phyloP scores from a whole-genome alignment of 169 alveolate genomes.

The Plasmodium coatneyi region DNA sequence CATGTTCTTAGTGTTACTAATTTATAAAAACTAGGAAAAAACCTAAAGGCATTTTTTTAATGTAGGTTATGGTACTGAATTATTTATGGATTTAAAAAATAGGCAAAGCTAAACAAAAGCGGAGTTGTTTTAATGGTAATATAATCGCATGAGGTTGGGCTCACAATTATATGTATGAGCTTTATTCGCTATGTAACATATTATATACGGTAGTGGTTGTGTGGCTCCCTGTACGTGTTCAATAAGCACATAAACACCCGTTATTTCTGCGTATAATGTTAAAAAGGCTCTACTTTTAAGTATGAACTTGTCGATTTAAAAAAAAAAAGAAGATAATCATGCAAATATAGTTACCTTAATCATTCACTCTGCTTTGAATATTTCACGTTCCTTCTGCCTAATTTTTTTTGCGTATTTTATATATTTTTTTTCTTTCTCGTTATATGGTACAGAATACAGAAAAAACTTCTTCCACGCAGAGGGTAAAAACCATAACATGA shows the following conservation, averaged over 20 bases:
- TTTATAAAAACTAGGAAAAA: background rate
- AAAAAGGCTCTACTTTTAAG: background rate
- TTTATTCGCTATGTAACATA: background rate
- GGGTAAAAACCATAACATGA: background rate
- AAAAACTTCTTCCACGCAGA: background rate
- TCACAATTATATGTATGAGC: background rate
- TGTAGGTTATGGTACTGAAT: background rate
- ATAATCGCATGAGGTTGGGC: background rate
- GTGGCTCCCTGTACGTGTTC: background rate
- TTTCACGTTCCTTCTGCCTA: background rate
- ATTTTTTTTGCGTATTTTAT: background rate
- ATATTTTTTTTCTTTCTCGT: background rate
- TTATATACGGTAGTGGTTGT: background rate
- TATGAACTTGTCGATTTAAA: background rate
- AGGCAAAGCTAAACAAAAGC: background rate
- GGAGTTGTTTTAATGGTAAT: background rate
- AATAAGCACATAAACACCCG: background rate
- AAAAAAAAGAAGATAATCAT: background rate
- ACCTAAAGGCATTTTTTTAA: background rate
- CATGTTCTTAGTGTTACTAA: slow-evolving; percentile 1
- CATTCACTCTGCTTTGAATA: background rate
- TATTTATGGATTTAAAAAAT: background rate
- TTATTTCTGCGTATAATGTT: background rate
- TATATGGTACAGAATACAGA: background rate
- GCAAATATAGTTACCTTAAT: background rate